phyloP scores from a whole-genome alignment of 768 basidiomycete species.

The Suillus placidus region DNA sequence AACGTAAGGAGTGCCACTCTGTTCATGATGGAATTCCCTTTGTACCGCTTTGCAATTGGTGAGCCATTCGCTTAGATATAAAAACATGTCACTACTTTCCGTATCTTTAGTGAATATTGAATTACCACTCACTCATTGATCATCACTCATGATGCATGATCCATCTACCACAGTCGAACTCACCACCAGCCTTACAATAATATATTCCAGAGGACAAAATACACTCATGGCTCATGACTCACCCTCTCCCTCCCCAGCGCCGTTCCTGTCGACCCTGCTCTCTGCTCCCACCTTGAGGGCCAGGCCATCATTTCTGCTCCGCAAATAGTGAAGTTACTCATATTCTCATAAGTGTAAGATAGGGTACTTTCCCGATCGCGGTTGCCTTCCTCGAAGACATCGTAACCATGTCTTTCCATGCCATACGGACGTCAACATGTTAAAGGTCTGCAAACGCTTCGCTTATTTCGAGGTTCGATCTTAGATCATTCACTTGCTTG shows the following conservation, averaged over 20 bases:
- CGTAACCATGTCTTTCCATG: background rate
- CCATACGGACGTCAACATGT: background rate
- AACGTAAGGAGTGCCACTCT: no score
- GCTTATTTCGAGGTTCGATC: background rate
- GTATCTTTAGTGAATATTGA: no score
- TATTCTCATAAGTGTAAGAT: background rate
- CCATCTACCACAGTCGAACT: no score
- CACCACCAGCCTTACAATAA: background rate
- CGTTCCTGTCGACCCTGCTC: background rate
- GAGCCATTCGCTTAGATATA: no score
- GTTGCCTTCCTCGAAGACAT: background rate
- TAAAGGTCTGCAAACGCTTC: background rate
- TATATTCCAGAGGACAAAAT: background rate
- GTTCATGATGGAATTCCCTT: no score
- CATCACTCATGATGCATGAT: no score
- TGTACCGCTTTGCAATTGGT: no score
- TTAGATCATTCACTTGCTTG: background rate
- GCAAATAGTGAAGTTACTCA: background rate
- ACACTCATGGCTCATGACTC: background rate
- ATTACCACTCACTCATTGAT: no score
- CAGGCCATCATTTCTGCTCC: background rate
- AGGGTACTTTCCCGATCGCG: background rate
- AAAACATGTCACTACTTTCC: no score
- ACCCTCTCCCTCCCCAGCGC: background rate
- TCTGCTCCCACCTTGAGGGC: background rate